These are phyloP conservation scores for Arabis alpina DNA, from an alignment of 345 rosid species.

Conservation along the genomic window DNA sequence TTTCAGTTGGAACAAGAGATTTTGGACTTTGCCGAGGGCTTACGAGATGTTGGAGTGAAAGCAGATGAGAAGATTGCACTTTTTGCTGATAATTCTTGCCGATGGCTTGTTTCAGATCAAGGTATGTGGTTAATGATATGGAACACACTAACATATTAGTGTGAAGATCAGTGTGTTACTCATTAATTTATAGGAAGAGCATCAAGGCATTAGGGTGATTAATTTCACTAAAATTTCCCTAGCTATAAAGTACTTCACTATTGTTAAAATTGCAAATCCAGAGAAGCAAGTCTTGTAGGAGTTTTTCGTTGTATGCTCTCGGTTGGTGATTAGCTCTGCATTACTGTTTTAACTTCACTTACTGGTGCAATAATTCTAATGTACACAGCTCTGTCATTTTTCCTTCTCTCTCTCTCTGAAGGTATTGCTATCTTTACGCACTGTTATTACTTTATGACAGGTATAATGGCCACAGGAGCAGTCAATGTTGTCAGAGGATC, in stretches of 20 bases:
- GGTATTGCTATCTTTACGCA: conserved; percentile 3
- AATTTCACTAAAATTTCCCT: conserved; percentile 1
- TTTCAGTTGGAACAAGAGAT: conserved; percentile 89
- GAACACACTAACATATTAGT: neutral
- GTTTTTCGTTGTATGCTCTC: too few relatives aligned
- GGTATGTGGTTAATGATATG: conserved; percentile 47
- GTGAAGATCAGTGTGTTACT: neutral
- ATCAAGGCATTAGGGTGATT: neutral
- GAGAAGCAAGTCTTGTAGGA: too few relatives aligned
- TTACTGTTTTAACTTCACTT: conserved; percentile 3
- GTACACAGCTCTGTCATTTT: conserved; percentile 9
- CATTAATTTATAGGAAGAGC: neutral
- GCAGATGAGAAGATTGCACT: conserved; percentile 87
- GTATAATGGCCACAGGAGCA: conserved; percentile 94
- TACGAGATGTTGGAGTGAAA: conserved; percentile 72
- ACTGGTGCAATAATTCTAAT: neutral
- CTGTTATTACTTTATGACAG: conserved; percentile 45
- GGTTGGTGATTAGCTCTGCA: too few relatives aligned
- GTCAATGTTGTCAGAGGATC: conserved; percentile 93
- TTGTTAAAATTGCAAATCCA: too few relatives aligned
- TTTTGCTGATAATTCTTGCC: conserved; percentile 91
- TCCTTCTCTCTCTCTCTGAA: neutral
- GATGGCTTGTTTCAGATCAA: conserved; percentile 97
- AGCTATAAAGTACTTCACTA: too few relatives aligned
- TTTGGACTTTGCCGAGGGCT: conserved; percentile 80